These are phyloP conservation scores for Annona cherimola DNA, from an alignment of 164 flowering plant genomes.

Conservation along the genomic window DNA sequence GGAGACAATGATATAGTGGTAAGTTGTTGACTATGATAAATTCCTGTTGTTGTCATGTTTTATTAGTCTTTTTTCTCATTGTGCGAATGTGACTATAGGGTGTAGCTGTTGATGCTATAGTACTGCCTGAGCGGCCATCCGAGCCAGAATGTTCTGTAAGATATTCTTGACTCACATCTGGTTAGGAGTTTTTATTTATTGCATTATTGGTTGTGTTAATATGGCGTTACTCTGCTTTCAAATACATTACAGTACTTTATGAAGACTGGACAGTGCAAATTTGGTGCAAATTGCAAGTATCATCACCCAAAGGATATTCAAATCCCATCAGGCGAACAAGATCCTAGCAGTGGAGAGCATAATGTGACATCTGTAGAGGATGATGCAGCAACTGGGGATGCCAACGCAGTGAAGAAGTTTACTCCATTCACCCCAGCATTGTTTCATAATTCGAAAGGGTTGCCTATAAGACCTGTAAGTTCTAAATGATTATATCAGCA, in stretches of 20 bases:
- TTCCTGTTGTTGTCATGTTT: not conserved
- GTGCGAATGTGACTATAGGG: slow-evolving; percentile 27
- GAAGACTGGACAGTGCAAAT: slow-evolving; percentile 92
- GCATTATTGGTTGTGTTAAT: not conserved
- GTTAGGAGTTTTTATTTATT: not conserved
- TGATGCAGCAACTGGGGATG: slow-evolving; percentile 22
- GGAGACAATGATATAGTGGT: not conserved
- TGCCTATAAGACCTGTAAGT: slow-evolving; percentile 82
- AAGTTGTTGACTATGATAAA: not conserved
- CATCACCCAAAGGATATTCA: slow-evolving; percentile 83
- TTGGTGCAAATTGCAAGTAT: slow-evolving; percentile 77
- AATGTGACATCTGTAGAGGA: slow-evolving; percentile 17
- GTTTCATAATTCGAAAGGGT: slow-evolving; percentile 74
- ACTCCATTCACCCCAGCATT: slow-evolving; percentile 47
- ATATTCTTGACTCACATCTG: not conserved
- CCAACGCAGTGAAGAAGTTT: slow-evolving; percentile 19
- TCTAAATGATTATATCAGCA: too few species aligned
- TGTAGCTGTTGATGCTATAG: slow-evolving; percentile 27
- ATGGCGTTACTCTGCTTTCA: not conserved
- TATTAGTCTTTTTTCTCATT: not conserved
- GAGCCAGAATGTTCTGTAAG: slow-evolving; percentile 86
- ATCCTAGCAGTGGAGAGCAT: slow-evolving; percentile 27
- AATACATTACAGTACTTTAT: slow-evolving; percentile 55
- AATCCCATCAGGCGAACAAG: slow-evolving; percentile 35
- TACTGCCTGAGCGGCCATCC: slow-evolving; percentile 83